phyloP scores from a whole-genome alignment of 202 grass and related monocot genomes.

The Schoenoplectus tabernaemontani region DNA sequence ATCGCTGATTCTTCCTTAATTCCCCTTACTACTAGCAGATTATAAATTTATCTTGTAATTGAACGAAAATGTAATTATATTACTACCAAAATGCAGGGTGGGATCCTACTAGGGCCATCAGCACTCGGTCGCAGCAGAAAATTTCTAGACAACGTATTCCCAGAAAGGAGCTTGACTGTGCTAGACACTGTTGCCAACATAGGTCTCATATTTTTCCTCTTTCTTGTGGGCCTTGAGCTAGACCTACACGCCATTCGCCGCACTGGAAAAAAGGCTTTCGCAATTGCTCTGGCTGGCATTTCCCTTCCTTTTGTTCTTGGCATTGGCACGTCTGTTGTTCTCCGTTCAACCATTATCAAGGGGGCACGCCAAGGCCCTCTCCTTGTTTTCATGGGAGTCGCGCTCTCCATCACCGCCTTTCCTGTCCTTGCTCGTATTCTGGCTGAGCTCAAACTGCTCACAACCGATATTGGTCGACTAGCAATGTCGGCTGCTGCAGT shows the following conservation, averaged over 20 bases:
- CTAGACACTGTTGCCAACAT: conserved; percentile 82
- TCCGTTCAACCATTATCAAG: conserved; percentile 57
- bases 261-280: conserved; percentile 57
- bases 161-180: conserved; percentile 48
- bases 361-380: conserved; percentile 38
- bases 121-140: conserved; percentile 61
- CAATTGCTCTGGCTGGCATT: conserved; percentile 59
- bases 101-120: conserved; percentile 46
- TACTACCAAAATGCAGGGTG: conserved; percentile 12
- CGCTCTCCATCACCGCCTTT: conserved; percentile 92
- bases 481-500: conserved; percentile 81
- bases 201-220: conserved; percentile 80
- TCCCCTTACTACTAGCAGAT: too few species aligned
- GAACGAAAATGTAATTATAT: neutral
- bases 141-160: conserved; percentile 59
- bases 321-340: conserved; percentile 49
- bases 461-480: conserved; percentile 63
- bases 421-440: conserved; percentile 83
- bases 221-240: conserved; percentile 75
- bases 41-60: neutral
- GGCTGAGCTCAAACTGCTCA: conserved; percentile 82
- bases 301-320: conserved; percentile 51
- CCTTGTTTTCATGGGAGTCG: conserved; percentile 90
- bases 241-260: conserved; percentile 69
- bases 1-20: neutral